A percentile compares a stretch with the other conserved stretches of the same genome.
phyloP scores from a whole-genome alignment of 2,329 filamentous ascomycete species.

The Scedosporium minutisporum region DNA sequence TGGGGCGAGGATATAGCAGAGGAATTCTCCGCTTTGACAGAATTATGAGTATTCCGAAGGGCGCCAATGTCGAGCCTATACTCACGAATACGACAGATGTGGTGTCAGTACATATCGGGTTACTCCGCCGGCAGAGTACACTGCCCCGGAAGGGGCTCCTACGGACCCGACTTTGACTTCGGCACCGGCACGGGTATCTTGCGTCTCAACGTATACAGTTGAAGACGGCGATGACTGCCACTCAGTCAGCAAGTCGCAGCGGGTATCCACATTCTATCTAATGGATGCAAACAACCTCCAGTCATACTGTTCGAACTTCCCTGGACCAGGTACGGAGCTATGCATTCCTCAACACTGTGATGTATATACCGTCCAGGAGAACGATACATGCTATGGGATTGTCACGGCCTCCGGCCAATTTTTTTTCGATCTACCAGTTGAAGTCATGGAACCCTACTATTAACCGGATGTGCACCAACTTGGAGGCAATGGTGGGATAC shows the following conservation, averaged over 20 bases:
- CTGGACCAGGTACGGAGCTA: background rate
- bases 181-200: background rate
- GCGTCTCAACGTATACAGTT: background rate
- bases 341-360: background rate
- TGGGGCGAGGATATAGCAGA: background rate
- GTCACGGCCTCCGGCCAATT: background rate
- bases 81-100: background rate
- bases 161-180: background rate
- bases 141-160: background rate
- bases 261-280: constrained; percentile 8
- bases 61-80: background rate
- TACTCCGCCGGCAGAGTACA: background rate
- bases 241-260: constrained; percentile 6
- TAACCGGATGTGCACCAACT: background rate
- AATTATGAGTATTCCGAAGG: background rate
- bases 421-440: background rate
- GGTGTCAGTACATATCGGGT: background rate
- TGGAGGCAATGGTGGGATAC: background rate
- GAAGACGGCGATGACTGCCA: background rate
- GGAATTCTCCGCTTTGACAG: background rate
- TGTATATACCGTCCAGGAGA: background rate
- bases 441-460: background rate
- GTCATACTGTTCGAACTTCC: background rate
- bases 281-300: constrained; percentile 8
- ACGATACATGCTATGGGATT: background rate